These are phyloP conservation scores for Lonicera japonica DNA, from an alignment of 129 eudicot genomes.

Conservation along the genomic window DNA sequence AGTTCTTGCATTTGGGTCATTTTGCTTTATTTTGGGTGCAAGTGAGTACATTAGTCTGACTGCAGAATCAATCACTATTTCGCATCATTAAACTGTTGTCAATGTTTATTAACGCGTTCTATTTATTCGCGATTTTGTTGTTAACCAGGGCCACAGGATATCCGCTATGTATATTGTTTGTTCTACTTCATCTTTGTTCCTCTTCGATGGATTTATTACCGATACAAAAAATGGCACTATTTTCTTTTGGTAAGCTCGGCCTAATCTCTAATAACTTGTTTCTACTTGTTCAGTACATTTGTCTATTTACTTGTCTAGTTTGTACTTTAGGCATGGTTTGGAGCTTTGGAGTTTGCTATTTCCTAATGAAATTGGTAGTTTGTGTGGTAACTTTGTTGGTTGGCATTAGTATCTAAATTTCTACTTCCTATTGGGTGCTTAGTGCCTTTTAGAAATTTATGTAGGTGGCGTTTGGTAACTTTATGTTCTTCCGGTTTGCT, in stretches of 20 bases:
- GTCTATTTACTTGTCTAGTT: too few relatives aligned
- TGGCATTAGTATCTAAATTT: too few relatives aligned
- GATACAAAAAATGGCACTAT: conserved; percentile 98
- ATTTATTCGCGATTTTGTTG: neutral
- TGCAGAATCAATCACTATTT: neutral
- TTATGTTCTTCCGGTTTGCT: too few relatives aligned
- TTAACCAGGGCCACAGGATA: conserved; percentile 80
- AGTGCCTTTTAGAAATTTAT: too few relatives aligned
- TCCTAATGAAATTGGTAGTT: too few relatives aligned
- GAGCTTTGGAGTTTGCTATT: too few relatives aligned
- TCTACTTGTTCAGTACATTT: too few relatives aligned
- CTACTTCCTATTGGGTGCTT: too few relatives aligned
- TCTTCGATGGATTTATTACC: conserved; percentile 88
- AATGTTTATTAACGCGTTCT: conserved; percentile 2
- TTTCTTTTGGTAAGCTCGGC: conserved; percentile 68
- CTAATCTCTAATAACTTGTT: too few relatives aligned
- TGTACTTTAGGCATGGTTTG: too few relatives aligned
- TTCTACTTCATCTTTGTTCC: conserved; percentile 91
- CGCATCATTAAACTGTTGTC: neutral
- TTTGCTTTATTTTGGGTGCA: conserved; percentile 97
- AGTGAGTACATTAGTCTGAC: conserved; percentile 45
- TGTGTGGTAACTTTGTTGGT: too few relatives aligned
- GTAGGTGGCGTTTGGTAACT: too few relatives aligned
- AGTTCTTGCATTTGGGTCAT: conserved; percentile 84
- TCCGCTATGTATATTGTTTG: conserved; percentile 84